Base-by-base conservation (phyloP, 1,284 basidiomycete species). In the Naganishia sp. region DNA sequence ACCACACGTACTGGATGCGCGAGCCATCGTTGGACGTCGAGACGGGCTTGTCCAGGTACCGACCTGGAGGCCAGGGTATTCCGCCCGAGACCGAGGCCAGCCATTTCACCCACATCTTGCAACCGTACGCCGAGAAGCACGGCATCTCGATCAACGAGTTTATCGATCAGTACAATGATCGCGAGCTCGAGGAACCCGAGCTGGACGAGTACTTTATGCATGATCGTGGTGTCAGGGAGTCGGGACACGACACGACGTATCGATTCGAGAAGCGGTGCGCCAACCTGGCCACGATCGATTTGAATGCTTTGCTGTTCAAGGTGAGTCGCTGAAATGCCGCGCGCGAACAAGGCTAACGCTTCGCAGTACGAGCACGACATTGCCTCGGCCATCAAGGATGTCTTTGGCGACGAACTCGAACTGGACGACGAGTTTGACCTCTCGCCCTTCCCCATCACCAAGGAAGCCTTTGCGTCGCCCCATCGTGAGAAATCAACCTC, bases 191-290 rank as follows among this genome's bases (percentile, higher is more conserved):
- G 71, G 94, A 96, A 80, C 94, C 94, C 7, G 86, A 84, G 69
- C 86, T 99, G 6, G 95, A 99, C 81, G 93, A 94, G 74, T 99
- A 98, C 83, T 98, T 99, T 84, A 79, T 94, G 72, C 95, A 99
- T 80, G 95, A 99, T 78, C 90, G 94, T 67, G 86, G 92, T 3
- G 93, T 97, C 49, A 89, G 94, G 63, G 92, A 94, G 81, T 91
- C 89, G 36, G 95, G 95, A 36, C 95, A 99, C 80, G 95, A 99
- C 80, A 99, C 95, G 68, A 91, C 93, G 3, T 99, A 98, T 80
- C 88, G 96, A 13, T 90, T 98, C 75, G 95, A 99, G 83, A 94
- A 93, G 72, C 81, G 82, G 63, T 98, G 94, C 75, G 86, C 93
- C 25, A 94, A 98, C 81, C 86, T 99, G 45, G 94, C 88, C 7